A percentile compares a stretch with the other conserved stretches of the same genome.
Evolutionary conservation across 1,284 basidiomycete genomes (phyloP).

Genomic region (Malassezia yamatoensis): DNA sequence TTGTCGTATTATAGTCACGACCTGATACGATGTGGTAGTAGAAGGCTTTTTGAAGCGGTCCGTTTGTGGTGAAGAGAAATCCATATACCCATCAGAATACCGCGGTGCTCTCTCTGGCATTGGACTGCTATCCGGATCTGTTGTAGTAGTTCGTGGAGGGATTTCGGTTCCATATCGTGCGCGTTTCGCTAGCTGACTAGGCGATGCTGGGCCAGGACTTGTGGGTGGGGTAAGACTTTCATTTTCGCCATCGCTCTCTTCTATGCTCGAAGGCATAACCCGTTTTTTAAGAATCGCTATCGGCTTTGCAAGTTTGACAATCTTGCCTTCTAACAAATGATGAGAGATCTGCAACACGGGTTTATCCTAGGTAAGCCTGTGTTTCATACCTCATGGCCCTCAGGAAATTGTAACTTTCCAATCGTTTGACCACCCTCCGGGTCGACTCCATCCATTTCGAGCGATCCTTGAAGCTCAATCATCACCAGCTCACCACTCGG

Average conservation of each 20-base stretch:
- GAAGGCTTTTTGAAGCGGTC: background rate
- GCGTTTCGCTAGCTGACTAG: slow-evolving; percentile 10
- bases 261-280: background rate
- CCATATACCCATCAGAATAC: slow-evolving; percentile 15
- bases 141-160: background rate
- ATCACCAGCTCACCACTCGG: slow-evolving; percentile 37
- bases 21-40: slow-evolving; percentile 18
- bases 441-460: slow-evolving; percentile 33
- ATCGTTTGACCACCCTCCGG: slow-evolving; percentile 25
- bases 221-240: background rate
- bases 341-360: slow-evolving; percentile 72
- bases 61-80: slow-evolving; percentile 14
- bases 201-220: background rate
- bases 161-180: background rate
- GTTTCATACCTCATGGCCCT: slow-evolving; percentile 16
- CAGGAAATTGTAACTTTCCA: slow-evolving; percentile 33
- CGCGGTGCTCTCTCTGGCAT: slow-evolving; percentile 11
- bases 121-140: slow-evolving; percentile 14
- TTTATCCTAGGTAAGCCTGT: slow-evolving; percentile 55
- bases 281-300: slow-evolving; percentile 37
- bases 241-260: background rate
- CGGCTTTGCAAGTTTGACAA: slow-evolving; percentile 55
- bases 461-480: slow-evolving; percentile 41
- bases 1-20: slow-evolving; percentile 37
- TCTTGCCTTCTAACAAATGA: slow-evolving; percentile 76